Percentiles rank a stretch among this genome's conserved stretches.
Evolutionary conservation across 2,329 filamentous ascomycete species (phyloP).

Genomic region (Aureobasidium pullulans): DNA sequence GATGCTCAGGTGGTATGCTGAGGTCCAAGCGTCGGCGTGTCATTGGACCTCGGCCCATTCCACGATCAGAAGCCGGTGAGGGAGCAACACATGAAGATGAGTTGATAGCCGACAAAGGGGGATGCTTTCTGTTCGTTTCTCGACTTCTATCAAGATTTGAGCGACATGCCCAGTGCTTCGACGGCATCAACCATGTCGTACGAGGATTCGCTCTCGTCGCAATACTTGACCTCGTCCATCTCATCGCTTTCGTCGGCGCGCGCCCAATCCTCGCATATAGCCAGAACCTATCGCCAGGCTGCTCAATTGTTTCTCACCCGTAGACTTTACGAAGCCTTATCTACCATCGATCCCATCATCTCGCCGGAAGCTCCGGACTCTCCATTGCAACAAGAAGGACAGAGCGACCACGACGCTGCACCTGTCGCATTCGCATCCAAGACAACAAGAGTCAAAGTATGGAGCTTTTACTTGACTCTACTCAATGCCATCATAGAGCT

Average conservation of each 20-base stretch:
- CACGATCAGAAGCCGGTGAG: background rate
- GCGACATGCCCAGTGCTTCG: constrained; percentile 25
- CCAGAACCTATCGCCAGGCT: constrained; percentile 88
- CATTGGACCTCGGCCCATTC: constrained; percentile 1
- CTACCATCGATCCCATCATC: constrained; percentile 77
- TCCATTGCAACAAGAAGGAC: background rate
- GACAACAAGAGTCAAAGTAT: constrained; percentile 85
- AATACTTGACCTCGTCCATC: constrained; percentile 59
- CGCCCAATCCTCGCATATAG: constrained; percentile 64
- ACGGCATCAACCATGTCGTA: constrained; percentile 33
- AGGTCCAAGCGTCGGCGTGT: background rate
- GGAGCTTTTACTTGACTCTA: constrained; percentile 92
- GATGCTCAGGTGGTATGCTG: background rate
- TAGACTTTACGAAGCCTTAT: constrained; percentile 80
- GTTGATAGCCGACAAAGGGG: constrained; percentile 4
- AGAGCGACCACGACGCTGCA: constrained; percentile 33
- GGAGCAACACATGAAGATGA: background rate
- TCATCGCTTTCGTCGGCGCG: constrained; percentile 62
- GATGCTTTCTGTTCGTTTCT: background rate
- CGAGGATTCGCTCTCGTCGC: constrained; percentile 46
- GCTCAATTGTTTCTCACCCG: constrained; percentile 93
- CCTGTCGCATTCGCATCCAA: constrained; percentile 74
- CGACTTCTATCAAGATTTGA: background rate
- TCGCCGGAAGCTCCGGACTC: constrained; percentile 42
- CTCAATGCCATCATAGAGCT: constrained; percentile 86